Evolutionary conservation across 2,329 filamentous ascomycete genomes (phyloP), one percentile per base, ranked within the genome.

Genomic region (Apiospora kogelbergensis): DNA sequence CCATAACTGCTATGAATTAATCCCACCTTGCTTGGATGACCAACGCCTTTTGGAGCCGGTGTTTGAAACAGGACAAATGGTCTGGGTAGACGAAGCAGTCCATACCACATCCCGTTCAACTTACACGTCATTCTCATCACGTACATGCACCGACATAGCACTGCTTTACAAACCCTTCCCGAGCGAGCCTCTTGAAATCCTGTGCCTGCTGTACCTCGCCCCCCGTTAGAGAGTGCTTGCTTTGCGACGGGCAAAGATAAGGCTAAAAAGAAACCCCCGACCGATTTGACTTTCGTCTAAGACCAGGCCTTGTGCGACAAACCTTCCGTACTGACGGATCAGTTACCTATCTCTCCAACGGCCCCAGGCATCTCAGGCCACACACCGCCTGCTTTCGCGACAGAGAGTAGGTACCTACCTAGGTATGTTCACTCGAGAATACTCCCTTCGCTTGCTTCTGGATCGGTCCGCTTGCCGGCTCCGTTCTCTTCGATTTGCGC

Each of bases 91-190:
- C 46, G 46, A 53, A 26, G 33, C 30, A 60, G 26, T 60, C 30
- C n/a, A 33, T 20, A 37, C 26, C 53, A 60, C 53, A 60, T n/a
- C 30, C 30, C 3, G 30, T n/a, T 60, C 53, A 20, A 33, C 53
- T 60, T 60, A 60, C 53, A 60, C 53, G 53, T 60, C 53, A 60
- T 60, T 30, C 30, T 9, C 53, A 60, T 60, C 53, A n/a, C 9
- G 17, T 37, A 60, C 4, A 37, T n/a, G 30, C 53, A 11, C 15
- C 26, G 7, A 24, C 48, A 60, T 60, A 33, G 20, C 48, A 15
- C 26, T 33, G 48, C 26, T 33, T n/a, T 33, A 17, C 26, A 30
- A 15, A 26, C 46, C 2, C 10, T 24, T 30, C 15, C 24, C 24
- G 48, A 15, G 2, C 24, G 48, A 15, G 2, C 48, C 26, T 57